Evolutionary conservation across 2,329 filamentous ascomycete species (phyloP).

Genomic region (Colletotrichum sidae): DNA sequence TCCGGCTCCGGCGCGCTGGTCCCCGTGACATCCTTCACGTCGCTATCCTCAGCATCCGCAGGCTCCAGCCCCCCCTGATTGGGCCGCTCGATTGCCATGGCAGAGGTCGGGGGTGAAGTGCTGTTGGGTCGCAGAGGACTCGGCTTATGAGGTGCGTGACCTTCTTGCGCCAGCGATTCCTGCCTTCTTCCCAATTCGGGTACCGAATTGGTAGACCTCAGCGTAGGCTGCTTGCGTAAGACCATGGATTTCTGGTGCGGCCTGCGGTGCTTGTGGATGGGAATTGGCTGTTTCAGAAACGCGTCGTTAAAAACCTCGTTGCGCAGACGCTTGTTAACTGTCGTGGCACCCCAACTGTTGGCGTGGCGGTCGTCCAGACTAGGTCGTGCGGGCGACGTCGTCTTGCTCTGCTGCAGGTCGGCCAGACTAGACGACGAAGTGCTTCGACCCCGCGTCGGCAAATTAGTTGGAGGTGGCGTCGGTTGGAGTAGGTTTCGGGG

Average conservation of each 20-base stretch:
- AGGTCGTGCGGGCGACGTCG: slow-evolving; percentile 47
- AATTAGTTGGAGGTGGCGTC: slow-evolving; percentile 50
- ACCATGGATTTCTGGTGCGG: slow-evolving; percentile 77
- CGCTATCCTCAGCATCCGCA: slow-evolving; percentile 46
- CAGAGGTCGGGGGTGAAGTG: slow-evolving; percentile 24
- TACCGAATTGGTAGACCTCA: slow-evolving; percentile 60
- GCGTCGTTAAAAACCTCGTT: slow-evolving; percentile 95
- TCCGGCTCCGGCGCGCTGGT: slow-evolving; percentile 75
- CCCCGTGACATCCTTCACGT: slow-evolving; percentile 68
- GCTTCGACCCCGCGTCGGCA: slow-evolving; percentile 48
- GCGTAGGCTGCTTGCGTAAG: slow-evolving; percentile 54
- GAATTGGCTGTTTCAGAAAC: slow-evolving; percentile 85
- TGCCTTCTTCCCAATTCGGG: slow-evolving; percentile 47
- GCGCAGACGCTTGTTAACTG: slow-evolving; percentile 86
- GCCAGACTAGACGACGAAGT: slow-evolving; percentile 47
- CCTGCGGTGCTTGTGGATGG: slow-evolving; percentile 80
- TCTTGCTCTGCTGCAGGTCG: slow-evolving; percentile 27
- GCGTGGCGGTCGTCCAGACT: slow-evolving; percentile 66
- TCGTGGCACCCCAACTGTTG: slow-evolving; percentile 89
- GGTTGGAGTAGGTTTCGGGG: slow-evolving; percentile 84
- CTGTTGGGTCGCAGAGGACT: slow-evolving; percentile 32
- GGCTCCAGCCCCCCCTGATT: slow-evolving; percentile 2
- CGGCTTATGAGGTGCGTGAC: slow-evolving; percentile 30
- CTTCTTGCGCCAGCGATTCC: slow-evolving; percentile 18
- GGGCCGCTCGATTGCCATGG: slow-evolving; percentile 27